Percentiles rank a stretch among this genome's conserved stretches.
Conservation (phyloP, 2,329 filamentous ascomycete species). For the Phoma herbarum region DNA sequence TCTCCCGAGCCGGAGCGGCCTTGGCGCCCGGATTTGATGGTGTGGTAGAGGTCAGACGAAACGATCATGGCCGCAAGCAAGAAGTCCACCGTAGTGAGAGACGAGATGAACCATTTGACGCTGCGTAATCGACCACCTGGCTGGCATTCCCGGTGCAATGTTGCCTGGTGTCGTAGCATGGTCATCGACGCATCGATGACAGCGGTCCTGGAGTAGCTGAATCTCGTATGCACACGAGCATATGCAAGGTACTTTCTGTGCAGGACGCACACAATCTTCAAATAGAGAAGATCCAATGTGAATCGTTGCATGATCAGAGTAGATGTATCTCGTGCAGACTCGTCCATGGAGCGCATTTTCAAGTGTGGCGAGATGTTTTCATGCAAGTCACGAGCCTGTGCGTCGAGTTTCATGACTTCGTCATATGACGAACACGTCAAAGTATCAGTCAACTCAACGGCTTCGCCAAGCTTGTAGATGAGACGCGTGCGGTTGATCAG, state of each 20-base stretch:
- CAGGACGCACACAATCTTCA: slow-evolving; percentile 87
- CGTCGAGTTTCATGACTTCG: slow-evolving; percentile 68
- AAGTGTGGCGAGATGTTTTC: slow-evolving; percentile 81
- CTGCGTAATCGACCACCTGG: slow-evolving; percentile 74
- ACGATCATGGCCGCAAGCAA: slow-evolving; percentile 86
- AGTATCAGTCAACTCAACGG: slow-evolving; percentile 72
- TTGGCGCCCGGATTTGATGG: slow-evolving; percentile 57
- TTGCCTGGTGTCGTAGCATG: slow-evolving; percentile 78
- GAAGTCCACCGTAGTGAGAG: slow-evolving; percentile 84
- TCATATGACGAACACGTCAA: slow-evolving; percentile 69
- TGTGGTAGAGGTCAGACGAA: slow-evolving; percentile 81
- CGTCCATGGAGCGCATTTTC: slow-evolving; percentile 76
- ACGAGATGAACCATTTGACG: slow-evolving; percentile 80
- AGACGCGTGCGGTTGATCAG: slow-evolving; percentile 78
- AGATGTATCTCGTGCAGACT: slow-evolving; percentile 74
- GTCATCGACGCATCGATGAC: slow-evolving; percentile 89
- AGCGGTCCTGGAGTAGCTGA: slow-evolving; percentile 81
- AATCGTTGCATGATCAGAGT: slow-evolving; percentile 81
- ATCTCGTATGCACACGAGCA: slow-evolving; percentile 77
- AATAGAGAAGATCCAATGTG: slow-evolving; percentile 82
- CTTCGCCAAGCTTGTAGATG: slow-evolving; percentile 73
- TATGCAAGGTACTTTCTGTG: slow-evolving; percentile 87
- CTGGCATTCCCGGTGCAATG: slow-evolving; percentile 77
- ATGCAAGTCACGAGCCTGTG: slow-evolving; percentile 64
- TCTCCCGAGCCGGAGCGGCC: slow-evolving; percentile 49